These are phyloP conservation scores for Alternaria sp. DNA, from an alignment of 2,329 filamentous ascomycete genomes.

Conservation along the genomic window DNA sequence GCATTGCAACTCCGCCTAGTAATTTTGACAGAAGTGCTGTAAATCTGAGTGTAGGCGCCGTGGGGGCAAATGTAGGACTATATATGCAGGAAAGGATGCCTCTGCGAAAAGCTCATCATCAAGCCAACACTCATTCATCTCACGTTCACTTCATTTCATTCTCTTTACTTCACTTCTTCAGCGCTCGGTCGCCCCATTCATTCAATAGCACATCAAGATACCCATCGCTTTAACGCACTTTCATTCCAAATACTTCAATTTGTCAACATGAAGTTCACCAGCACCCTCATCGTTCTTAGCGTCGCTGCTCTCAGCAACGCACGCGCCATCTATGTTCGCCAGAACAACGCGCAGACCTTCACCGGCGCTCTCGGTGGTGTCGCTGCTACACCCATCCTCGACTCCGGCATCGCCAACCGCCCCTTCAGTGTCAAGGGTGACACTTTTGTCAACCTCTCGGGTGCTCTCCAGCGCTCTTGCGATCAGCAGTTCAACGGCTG, in stretches of 20 bases:
- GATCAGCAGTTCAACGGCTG: conserved; percentile 69
- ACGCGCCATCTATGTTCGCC: conserved; percentile 27
- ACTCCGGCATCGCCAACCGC: conserved; percentile 58
- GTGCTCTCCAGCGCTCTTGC: conserved; percentile 66
- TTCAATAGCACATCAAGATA: conserved; percentile 6
- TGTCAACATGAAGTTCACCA: conserved; percentile 35
- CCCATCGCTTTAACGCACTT: not conserved
- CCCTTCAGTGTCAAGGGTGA: conserved; percentile 40
- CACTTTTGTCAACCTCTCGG: conserved; percentile 61
- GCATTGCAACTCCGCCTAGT: conserved; percentile 20
- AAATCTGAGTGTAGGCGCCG: not conserved
- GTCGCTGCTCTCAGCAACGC: conserved; percentile 24
- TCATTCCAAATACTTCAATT: not conserved
- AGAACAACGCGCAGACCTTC: conserved; percentile 45
- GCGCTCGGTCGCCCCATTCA: conserved; percentile 32
- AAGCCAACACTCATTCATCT: not conserved
- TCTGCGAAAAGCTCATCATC: conserved; percentile 1
- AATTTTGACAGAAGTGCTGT: conserved; percentile 1
- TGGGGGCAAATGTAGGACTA: not conserved
- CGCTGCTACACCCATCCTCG: conserved; percentile 58
- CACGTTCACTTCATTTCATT: conserved; percentile 15
- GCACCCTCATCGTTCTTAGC: conserved; percentile 24
- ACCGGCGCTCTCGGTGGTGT: conserved; percentile 60
- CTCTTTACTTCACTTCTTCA: conserved; percentile 17
- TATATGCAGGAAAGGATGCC: not conserved